Evolutionary conservation across 768 basidiomycete species (phyloP).

Genomic region (Kondoa subrosea): DNA sequence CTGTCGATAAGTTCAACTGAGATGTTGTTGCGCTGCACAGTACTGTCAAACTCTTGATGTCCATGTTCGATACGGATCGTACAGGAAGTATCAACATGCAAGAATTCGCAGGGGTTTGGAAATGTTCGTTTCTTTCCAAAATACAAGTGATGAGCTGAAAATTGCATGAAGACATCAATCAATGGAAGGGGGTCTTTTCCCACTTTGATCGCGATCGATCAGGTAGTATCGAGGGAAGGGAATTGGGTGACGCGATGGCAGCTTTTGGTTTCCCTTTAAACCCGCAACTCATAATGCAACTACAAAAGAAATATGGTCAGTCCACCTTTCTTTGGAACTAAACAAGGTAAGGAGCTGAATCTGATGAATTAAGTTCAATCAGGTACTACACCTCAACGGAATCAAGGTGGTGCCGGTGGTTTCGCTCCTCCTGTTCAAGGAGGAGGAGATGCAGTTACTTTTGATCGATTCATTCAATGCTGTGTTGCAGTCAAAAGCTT

Average conservation of each 20-base stretch:
- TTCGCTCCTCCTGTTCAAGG: background rate
- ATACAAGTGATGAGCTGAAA: background rate
- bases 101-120: slow-evolving; percentile 5
- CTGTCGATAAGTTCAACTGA: no score
- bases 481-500: slow-evolving; percentile 7
- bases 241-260: background rate
- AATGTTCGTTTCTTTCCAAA: background rate
- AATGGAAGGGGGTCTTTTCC: background rate
- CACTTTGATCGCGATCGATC: background rate
- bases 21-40: no score
- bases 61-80: slow-evolving; percentile 1
- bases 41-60: slow-evolving; percentile 6
- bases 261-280: background rate
- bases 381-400: no score
- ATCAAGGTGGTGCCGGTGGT: no score
- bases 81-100: background rate
- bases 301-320: slow-evolving; percentile 6
- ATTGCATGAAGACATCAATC: slow-evolving; percentile 2
- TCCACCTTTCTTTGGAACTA: no score
- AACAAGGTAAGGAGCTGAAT: no score
- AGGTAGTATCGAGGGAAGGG: background rate
- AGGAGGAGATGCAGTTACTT: background rate
- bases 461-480: slow-evolving; percentile 7
- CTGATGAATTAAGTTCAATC: no score
- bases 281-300: background rate